A percentile compares a stretch with the other conserved stretches of the same genome.
phyloP scores from a whole-genome alignment of 306 rosid species.

The Rosa chinensis region DNA sequence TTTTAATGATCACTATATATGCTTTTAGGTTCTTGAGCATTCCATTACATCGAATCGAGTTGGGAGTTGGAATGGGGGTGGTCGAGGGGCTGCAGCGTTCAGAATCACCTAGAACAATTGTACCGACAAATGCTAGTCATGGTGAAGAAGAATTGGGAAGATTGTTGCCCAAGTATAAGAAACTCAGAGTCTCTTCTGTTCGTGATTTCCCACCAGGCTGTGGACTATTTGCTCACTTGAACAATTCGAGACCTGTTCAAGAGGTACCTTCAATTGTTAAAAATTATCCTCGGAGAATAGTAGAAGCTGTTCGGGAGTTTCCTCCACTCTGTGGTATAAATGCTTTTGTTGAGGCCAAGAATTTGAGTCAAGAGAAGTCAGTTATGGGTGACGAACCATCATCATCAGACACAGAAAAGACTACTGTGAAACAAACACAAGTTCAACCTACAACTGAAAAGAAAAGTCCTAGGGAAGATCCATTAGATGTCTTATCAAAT shows the following conservation, averaged over 20 bases:
- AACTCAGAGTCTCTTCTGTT: conserved; percentile 50
- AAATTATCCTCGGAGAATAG: conserved; percentile 52
- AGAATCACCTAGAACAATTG: conserved; percentile 27
- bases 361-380: conserved; percentile 28
- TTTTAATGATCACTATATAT: neutral
- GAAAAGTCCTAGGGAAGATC: conserved; percentile 10
- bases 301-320: conserved; percentile 66
- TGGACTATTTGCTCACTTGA: conserved; percentile 44
- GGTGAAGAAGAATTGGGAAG: conserved; percentile 39
- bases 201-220: conserved; percentile 81
- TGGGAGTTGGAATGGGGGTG: conserved; percentile 32
- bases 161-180: conserved; percentile 37
- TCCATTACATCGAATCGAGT: conserved; percentile 9
- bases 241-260: neutral
- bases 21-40: conserved; percentile 14
- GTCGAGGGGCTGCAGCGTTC: conserved; percentile 32
- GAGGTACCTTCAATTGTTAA: conserved; percentile 8
- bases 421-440: conserved; percentile 31
- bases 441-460: conserved; percentile 30
- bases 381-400: conserved; percentile 28
- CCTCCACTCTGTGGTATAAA: conserved; percentile 70
- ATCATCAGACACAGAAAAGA: conserved; percentile 20
- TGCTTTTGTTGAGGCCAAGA: conserved; percentile 34
- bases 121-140: conserved; percentile 33
- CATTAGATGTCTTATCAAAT: conserved; percentile 8